Conservation (phyloP, 306 rosid genomes). For the Corylus heterophylla region DNA sequence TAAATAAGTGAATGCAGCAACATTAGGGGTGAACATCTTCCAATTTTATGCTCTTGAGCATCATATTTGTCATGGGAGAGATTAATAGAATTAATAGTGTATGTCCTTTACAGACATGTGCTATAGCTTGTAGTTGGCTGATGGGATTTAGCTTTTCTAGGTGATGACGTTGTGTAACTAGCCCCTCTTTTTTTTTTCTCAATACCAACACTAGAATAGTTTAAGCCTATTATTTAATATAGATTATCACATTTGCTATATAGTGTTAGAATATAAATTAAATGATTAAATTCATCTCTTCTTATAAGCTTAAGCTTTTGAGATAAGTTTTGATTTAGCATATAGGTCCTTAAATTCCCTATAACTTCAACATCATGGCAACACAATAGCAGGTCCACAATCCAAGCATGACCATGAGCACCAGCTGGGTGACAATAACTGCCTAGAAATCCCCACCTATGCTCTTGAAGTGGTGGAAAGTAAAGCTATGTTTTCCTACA, state of each 20-base stretch:
- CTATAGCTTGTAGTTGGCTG: background rate
- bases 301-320: no score
- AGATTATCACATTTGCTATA: background rate
- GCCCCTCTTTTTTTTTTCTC: background rate
- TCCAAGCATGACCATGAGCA: background rate
- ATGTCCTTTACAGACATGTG: background rate
- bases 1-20: background rate
- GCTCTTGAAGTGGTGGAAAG: background rate
- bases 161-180: background rate
- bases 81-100: background rate
- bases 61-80: background rate
- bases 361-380: background rate
- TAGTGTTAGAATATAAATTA: background rate
- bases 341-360: background rate
- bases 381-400: background rate
- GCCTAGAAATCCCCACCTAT: background rate
- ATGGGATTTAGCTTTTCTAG: background rate
- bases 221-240: background rate
- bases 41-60: background rate
- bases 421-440: background rate
- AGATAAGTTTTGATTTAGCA: no score
- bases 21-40: background rate
- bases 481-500: background rate
- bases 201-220: background rate
- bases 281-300: no score